Evolutionary conservation across 1,139 yeast species (phyloP).

Genomic region (Pichia sp.): DNA sequence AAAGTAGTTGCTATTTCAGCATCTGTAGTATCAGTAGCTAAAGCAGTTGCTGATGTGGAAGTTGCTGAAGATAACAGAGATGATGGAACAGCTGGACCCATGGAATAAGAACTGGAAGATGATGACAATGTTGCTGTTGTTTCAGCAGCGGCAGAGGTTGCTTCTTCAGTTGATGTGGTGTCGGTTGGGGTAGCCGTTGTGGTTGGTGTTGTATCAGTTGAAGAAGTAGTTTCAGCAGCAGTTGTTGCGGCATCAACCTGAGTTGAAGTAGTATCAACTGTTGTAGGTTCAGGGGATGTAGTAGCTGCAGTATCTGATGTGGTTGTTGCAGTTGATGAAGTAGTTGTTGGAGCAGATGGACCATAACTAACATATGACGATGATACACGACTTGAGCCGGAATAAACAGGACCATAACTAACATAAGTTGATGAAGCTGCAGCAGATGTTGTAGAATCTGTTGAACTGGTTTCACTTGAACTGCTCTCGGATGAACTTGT

Average conservation of each 20-base stretch:
- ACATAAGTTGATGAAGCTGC: background rate
- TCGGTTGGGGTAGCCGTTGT: background rate
- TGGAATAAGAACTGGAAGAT: background rate
- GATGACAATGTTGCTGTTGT: background rate
- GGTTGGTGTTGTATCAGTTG: background rate
- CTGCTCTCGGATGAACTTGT: background rate
- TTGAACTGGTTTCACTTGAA: too few species aligned
- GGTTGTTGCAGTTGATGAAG: background rate
- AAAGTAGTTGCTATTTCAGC: background rate
- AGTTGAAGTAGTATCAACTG: background rate
- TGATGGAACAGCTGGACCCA: background rate
- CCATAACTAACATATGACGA: background rate
- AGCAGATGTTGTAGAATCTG: background rate
- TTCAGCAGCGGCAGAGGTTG: background rate
- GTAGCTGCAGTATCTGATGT: too few species aligned
- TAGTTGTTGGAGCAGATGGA: background rate
- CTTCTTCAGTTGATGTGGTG: background rate
- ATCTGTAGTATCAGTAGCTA: background rate
- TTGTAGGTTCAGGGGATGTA: background rate
- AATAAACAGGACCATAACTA: background rate
- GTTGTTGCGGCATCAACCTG: too few species aligned
- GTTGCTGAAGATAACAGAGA: background rate
- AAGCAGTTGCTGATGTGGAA: background rate
- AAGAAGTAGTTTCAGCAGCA: background rate
- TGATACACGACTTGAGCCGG: too few species aligned